Evolutionary conservation across 768 basidiomycete species (phyloP), one percentile per base, ranked within the genome.

Genomic region (Sporobolomyces phaffii): DNA sequence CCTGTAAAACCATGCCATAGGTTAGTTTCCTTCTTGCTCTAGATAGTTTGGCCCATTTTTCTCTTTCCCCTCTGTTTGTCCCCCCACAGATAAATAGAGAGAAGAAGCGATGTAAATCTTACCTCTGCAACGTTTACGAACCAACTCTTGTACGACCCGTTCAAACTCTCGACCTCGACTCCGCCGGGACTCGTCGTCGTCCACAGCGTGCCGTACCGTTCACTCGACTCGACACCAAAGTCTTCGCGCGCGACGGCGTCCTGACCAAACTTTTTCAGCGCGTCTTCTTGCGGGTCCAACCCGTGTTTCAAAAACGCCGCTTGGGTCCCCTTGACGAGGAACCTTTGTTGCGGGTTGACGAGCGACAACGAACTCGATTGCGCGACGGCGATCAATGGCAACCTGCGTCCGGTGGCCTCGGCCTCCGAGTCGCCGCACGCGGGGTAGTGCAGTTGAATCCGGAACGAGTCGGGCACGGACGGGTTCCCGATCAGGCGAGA

Each of bases 251-350:
- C 79, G 67, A 82, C 75, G 15, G 70, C 70, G 11, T 50, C 53
- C 17, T 41, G 20, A 2, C 62, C 70, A 44, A 84, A 60, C 15
- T 77, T 79, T 74, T 85, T 85, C 54, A 90, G 82, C 69, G 88
- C 86, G 57, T 85, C 84, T 78, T 91, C 90, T 75, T 92, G 90
- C 4, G 84, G 78, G 76, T 91, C 90, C 26, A 89, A 76, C 8
- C 89, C 89, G 73, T 81, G 83, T 77, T 94, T 92, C 52, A 64
- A 24, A 24, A 33, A 71, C 3, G 34, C 13, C 4, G 64, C 82
- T 80, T 45, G 2, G 6, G 70, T 71, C 2, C 69, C 63, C 59
- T 86, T 85, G 65, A 90, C 82, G 45, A 83, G 74, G 76, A 84
- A 94, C 26, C 90, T 85, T 28, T 86, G 77, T 76, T 91, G 91